phyloP scores from a whole-genome alignment of 495 filamentous ascomycete species.

The Xylaria grammica region DNA sequence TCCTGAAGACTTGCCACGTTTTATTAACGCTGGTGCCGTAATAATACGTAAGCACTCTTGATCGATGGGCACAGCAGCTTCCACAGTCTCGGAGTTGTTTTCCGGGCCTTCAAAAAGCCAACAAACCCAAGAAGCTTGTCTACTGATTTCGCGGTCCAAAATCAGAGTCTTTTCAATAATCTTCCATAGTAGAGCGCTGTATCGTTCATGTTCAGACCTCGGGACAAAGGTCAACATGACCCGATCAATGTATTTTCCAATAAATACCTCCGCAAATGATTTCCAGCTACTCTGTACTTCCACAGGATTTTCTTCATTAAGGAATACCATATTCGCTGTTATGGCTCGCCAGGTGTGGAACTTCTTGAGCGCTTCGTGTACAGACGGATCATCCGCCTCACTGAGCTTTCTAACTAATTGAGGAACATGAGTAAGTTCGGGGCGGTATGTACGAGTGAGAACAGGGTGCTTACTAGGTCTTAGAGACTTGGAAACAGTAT shows the following conservation, averaged over 20 bases:
- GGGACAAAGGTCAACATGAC: not conserved
- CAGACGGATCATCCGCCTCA: not conserved
- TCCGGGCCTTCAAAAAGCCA: not conserved
- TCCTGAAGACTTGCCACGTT: not conserved
- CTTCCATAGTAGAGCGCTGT: not conserved
- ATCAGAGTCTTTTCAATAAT: constrained; percentile 4
- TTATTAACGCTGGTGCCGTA: not conserved
- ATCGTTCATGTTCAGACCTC: not conserved
- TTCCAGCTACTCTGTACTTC: not conserved
- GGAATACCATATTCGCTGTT: constrained; percentile 1
- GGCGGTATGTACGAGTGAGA: not conserved
- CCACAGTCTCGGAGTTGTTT: not conserved
- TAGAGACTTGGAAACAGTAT: not conserved
- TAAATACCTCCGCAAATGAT: not conserved
- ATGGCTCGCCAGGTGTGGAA: constrained; percentile 4
- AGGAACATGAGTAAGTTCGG: not conserved
- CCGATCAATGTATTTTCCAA: not conserved
- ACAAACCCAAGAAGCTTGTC: constrained; percentile 2
- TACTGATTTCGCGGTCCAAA: not conserved
- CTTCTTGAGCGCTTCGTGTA: not conserved
- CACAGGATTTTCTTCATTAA: not conserved
- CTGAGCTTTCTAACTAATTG: not conserved
- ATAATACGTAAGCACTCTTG: not conserved
- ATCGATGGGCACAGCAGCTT: not conserved
- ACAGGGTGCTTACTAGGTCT: not conserved